Base-by-base conservation (phyloP, 202 grass and related monocot species). In the Miscanthus sacchariflorus region DNA sequence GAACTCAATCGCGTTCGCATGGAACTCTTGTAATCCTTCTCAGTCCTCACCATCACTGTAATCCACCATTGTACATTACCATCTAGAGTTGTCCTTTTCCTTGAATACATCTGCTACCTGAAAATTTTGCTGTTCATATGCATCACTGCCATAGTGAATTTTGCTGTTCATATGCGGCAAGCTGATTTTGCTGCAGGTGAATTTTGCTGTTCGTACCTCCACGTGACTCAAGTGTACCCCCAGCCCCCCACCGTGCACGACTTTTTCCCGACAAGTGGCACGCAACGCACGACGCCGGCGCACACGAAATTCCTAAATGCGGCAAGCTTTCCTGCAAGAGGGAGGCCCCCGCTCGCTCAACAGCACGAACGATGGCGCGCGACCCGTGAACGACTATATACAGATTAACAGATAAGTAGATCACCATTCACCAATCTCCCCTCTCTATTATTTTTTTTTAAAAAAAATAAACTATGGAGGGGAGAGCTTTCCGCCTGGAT, bases 41-140 rank as follows among this genome's bases (percentile, higher is more conserved):
- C 67, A 17, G 46, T 49, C 46, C 48, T 50, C 48, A 50, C n/a
- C 40, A 0, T 43, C n/a, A 35, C 49, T 82, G 27, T 46, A 42
- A 70, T 80, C 85, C 52, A 49, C 49, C 56, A 45, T 66, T 88
- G 81, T 77, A 81, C 65, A 81, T 76, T 73, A 52, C 36, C 40
- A 76, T 28, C 72, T 77, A 68, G 82, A 48, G 54, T 21, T 45
- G 10, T 42, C 5, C 35, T 5, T 80, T 12, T 27, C 38, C 54
- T 46, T 8, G 70, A 35, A 3, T 48, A 49, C 48, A 78, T 59
- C 64, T 78, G 18, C 33, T 17, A 38, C 9, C 56, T 83, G 36
- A 27, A 52, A 25, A 2, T 1, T 15, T 23, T 1, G 36, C 25
- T 24, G 7, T 72, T 56, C 44, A 63, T 63, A 24, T 83, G 74